Evolutionary conservation across 106 monocot species (phyloP), one percentile per base, ranked within the genome.

Genomic region (Acorus gramineus): DNA sequence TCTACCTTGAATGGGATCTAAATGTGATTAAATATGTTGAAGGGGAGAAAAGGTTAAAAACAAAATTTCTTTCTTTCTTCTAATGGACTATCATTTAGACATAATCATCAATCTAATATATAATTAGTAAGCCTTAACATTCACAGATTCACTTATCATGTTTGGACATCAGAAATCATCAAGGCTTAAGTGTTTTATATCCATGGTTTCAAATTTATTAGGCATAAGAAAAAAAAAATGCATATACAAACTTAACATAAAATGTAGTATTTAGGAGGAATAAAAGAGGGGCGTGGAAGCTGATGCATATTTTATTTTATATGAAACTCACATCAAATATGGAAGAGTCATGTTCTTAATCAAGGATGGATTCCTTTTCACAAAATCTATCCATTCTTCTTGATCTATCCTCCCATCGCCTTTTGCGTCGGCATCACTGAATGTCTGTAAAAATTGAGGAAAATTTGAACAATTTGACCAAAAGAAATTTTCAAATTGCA

Each of bases 271-370:
- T 13, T 4, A 55, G 13, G 55, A 55, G 11, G 13, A 55, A 4
- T 11, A 4, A 55, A n/a, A 10, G 11, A 55, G 11, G 9, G 7
- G 53, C 6, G 3, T 52, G 42, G 42, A 5, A 51, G 4, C 7
- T 53, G 14, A 28, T 28, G 28, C 28, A 28, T 28, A 28, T 28
- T 28, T 28, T 28, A 28, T 28, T 28, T 28, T 28, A 28, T 28
- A 28, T 28, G 28, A 28, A 28, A 63, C 83, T 80, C 57, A 87
- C 87, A 58, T 77, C 47, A 87, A 69, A 54, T 87, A 87, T 60
- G 87, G 87, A 66, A 87, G 83, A n/a, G 87, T 83, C 87, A 87
- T 87, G 63, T 83, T 87, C 69, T 60, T 83, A 52, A 87, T 51
- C 42, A 83, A 57, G 9, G 83, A 69, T 43, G 87, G 87, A 75